A percentile compares a stretch with the other conserved stretches of the same genome.
phyloP scores from a whole-genome alignment of 2,329 filamentous ascomycete species.

The Ophiostoma sp. region DNA sequence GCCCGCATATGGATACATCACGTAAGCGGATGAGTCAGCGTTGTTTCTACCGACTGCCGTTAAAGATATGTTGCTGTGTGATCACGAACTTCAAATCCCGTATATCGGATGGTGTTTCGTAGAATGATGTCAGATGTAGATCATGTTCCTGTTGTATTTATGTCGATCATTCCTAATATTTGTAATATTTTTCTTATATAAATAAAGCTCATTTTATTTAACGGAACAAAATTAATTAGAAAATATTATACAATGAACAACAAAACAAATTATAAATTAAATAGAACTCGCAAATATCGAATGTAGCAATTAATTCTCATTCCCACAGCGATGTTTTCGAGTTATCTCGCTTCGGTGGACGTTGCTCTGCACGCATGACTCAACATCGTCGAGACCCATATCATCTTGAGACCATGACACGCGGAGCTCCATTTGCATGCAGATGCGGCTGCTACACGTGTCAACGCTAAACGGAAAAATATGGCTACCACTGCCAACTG shows the following conservation, averaged over 20 bases:
- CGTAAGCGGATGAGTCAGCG: not conserved
- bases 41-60: not conserved
- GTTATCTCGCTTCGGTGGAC: not conserved
- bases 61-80: too few species aligned
- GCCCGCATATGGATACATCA: not conserved
- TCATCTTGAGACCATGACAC: not conserved
- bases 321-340: not conserved
- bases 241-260: too few species aligned
- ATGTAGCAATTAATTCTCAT: not conserved
- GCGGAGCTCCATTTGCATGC: not conserved
- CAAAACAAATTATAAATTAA: not conserved
- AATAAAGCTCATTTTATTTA: too few species aligned
- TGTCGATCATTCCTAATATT: too few species aligned
- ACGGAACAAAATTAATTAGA: too few species aligned
- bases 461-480: not conserved
- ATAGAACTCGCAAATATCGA: not conserved
- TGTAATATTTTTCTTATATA: too few species aligned
- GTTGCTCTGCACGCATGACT: not conserved
- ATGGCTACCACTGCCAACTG: not conserved
- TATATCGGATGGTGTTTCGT: too few species aligned
- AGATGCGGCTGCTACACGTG: not conserved
- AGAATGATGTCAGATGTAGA: too few species aligned
- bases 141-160: too few species aligned
- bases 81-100: too few species aligned
- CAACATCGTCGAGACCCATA: not conserved